Evolutionary conservation across 805 yeast genomes (phyloP), one percentile per base, ranked within the genome.

Genomic region (Candida tibetensis): DNA sequence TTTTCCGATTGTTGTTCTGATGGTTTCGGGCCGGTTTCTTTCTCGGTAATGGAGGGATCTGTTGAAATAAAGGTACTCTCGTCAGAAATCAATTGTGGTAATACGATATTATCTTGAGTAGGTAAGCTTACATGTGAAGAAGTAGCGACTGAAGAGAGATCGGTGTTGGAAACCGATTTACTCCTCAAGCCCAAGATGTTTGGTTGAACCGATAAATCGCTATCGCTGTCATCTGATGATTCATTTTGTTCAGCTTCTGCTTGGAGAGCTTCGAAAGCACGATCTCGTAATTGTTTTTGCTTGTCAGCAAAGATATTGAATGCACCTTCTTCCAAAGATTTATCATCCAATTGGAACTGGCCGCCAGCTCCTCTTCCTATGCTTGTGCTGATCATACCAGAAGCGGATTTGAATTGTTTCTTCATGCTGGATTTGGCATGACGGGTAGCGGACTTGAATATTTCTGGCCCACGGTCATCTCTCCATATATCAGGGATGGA

Each of bases 401-500:
- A 17, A 6, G 48, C 44, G 15, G 18, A 10, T 21, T 26, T 19
- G 34, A 45, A 39, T 25, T 28, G 38, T 30, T 42, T 39, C 28
- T 31, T 32, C 5, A 45, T 36, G 26, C 34, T 40, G 26, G 19
- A 34, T 35, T 47, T 47, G 10, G 44, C 39, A 16, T 28, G 28
- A 10, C 28, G 36, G 2, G 41, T 32, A 6, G 53, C 42, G 2
- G 49, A 35, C 22, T 44, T 45, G 19, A 61, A 18, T n/a, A 61
- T 17, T 5, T 55, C 51, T n/a, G 49, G 49, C 16, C 47, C 55
- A 12, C 59, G 60, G 31, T 72, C 72, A 14, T 58, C 45, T 13
- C 64, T 51, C 88, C 87, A 84, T 9, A 72, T 53, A 17, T 60
- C 57, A 0, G 90, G 91, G 2, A 81, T 54, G 0, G 71, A 65